These are phyloP conservation scores for Diaporthe humulicola DNA, from an alignment of 2,329 filamentous ascomycete species.

Conservation along the genomic window DNA sequence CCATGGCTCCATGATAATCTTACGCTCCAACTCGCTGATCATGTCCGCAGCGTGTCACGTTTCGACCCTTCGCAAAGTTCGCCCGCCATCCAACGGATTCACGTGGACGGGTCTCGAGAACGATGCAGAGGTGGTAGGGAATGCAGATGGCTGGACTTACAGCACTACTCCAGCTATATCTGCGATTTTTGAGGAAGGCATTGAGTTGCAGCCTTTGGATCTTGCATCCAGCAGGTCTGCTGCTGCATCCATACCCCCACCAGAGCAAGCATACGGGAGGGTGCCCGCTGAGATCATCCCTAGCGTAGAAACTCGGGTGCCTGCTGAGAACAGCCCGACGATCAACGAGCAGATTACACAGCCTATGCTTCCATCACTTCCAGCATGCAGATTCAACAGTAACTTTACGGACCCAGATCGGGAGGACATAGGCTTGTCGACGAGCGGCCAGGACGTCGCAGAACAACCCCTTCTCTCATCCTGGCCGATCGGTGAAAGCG, in stretches of 20 bases:
- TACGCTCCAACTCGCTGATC: background rate
- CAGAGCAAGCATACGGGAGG: background rate
- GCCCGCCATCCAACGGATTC: background rate
- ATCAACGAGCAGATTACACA: too few relatives aligned
- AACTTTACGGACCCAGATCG: background rate
- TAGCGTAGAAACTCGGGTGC: background rate
- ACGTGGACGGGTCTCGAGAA: background rate
- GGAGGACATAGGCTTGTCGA: background rate
- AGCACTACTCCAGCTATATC: background rate
- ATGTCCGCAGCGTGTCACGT: slow-evolving; percentile 22
- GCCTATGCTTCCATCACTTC: too few relatives aligned
- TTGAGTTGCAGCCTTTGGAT: background rate
- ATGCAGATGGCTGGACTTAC: background rate
- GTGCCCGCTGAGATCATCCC: background rate
- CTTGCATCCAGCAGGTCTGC: background rate
- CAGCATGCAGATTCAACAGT: too few relatives aligned
- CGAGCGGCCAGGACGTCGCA: background rate
- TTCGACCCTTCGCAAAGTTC: background rate
- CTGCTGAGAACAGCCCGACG: too few relatives aligned
- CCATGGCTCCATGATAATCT: background rate
- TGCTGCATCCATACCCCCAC: background rate
- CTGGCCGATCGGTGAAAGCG: background rate
- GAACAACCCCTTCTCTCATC: background rate
- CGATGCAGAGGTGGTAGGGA: background rate
- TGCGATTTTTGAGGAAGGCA: background rate